Evolutionary conservation across 495 filamentous ascomycete species (phyloP).

Genomic region (Aspergillus sclerotioniger): DNA sequence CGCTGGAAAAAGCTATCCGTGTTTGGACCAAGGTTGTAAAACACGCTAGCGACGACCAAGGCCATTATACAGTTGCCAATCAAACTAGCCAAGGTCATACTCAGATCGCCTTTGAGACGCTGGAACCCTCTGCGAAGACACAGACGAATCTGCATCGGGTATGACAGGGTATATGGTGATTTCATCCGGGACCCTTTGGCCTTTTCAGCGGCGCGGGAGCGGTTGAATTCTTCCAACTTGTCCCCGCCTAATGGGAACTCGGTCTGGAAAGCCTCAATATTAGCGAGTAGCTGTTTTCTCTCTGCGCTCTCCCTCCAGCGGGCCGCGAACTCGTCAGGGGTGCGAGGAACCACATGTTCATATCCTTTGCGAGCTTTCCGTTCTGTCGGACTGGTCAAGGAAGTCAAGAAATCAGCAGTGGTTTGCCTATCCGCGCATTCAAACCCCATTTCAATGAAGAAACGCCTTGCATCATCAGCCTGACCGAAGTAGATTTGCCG

Average conservation of each 20-base stretch:
- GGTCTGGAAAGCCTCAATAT: slow-evolving; percentile 69
- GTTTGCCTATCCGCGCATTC: slow-evolving; percentile 70
- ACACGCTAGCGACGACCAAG: slow-evolving; percentile 77
- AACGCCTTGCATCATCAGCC: slow-evolving; percentile 59
- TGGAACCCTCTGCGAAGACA: slow-evolving; percentile 75
- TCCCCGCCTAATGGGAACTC: slow-evolving; percentile 62
- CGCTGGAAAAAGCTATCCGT: slow-evolving; percentile 74
- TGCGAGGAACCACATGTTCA: slow-evolving; percentile 63
- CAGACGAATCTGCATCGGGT: slow-evolving; percentile 64
- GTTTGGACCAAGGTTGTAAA: slow-evolving; percentile 64
- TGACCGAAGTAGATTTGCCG: slow-evolving; percentile 79
- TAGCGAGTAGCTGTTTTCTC: slow-evolving; percentile 58
- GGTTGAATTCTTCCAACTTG: slow-evolving; percentile 65
- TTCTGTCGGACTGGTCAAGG: slow-evolving; percentile 70
- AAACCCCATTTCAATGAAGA: slow-evolving; percentile 74
- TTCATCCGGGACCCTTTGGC: slow-evolving; percentile 54
- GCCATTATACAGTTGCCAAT: slow-evolving; percentile 74
- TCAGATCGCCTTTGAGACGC: slow-evolving; percentile 65
- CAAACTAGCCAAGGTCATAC: slow-evolving; percentile 64
- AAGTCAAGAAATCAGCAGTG: slow-evolving; percentile 78
- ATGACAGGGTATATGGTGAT: slow-evolving; percentile 78
- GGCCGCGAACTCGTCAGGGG: slow-evolving; percentile 72
- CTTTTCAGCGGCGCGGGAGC: slow-evolving; percentile 57
- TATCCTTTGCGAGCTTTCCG: slow-evolving; percentile 62
- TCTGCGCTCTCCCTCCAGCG: slow-evolving; percentile 75